Percentiles rank a stretch among this genome's conserved stretches.
These are phyloP conservation scores for Sclerotinia sclerotiorum DNA, from an alignment of 2,329 filamentous ascomycete genomes.

Conservation along the genomic window DNA sequence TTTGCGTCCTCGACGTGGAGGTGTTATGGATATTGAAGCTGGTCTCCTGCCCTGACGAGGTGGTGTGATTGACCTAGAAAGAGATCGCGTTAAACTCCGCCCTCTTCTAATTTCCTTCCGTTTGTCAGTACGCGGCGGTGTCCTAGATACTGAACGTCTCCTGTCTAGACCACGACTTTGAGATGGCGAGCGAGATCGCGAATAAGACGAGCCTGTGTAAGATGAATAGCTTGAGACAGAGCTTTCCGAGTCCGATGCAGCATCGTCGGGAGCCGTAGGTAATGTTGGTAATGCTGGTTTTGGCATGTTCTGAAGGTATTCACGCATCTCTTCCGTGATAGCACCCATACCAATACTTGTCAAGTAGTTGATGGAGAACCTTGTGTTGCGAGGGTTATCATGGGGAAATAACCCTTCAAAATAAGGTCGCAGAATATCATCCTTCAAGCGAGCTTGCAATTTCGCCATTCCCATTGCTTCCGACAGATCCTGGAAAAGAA, in stretches of 20 bases:
- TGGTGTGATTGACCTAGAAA: constrained; percentile 30
- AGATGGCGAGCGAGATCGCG: constrained; percentile 41
- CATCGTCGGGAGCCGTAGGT: constrained; percentile 51
- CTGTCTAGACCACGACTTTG: constrained; percentile 24
- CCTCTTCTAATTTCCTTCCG: constrained; percentile 31
- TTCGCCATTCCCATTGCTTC: constrained; percentile 84
- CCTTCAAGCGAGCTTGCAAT: constrained; percentile 72
- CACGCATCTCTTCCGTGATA: constrained; percentile 92
- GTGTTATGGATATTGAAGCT: constrained; percentile 30
- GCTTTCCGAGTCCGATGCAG: constrained; percentile 62
- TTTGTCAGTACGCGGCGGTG: constrained; percentile 28
- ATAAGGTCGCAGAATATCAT: constrained; percentile 74
- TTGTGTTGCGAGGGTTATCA: constrained; percentile 84
- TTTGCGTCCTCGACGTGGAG: constrained; percentile 30
- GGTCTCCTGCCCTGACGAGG: constrained; percentile 26
- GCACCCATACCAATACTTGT: constrained; percentile 96
- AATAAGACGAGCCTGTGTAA: constrained; percentile 64
- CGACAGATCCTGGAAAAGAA: constrained; percentile 87
- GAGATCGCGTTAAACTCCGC: constrained; percentile 35
- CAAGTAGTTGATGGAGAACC: constrained; percentile 99
- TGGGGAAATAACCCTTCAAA: constrained; percentile 86
- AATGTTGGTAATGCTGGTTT: constrained; percentile 76
- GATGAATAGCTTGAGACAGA: constrained; percentile 77
- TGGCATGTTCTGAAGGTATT: constrained; percentile 83
- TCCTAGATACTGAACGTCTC: constrained; percentile 25